These are phyloP conservation scores for Apiospora arundinis DNA, from an alignment of 2,329 filamentous ascomycete genomes.

Conservation along the genomic window DNA sequence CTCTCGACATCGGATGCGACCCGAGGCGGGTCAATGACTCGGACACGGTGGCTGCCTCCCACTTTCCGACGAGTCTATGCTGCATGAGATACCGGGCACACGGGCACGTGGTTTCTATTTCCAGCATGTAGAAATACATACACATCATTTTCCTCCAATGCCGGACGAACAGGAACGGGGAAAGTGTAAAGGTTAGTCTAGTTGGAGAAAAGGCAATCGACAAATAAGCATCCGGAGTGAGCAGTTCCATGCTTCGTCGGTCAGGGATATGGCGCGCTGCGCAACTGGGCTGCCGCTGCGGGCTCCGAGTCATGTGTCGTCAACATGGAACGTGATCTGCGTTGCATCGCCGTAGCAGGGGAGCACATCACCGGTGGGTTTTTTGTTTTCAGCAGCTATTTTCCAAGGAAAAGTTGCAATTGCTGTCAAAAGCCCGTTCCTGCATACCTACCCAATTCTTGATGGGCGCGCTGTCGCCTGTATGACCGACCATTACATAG, in stretches of 20 bases:
- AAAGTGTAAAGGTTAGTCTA: not conserved
- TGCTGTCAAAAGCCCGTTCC: not conserved
- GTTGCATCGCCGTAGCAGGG: constrained; percentile 1
- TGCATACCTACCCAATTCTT: not conserved
- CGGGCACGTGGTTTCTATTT: not conserved
- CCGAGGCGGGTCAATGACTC: constrained; percentile 6
- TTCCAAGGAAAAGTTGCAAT: not conserved
- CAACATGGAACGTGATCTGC: not conserved
- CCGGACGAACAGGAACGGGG: not conserved
- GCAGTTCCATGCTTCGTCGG: not conserved
- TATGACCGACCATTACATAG: not conserved
- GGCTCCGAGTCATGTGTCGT: not conserved
- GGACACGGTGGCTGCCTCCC: not conserved
- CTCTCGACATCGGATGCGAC: not conserved
- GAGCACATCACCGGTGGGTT: too few relatives aligned
- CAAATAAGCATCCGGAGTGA: not conserved
- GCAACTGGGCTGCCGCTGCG: not conserved
- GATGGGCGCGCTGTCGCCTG: not conserved
- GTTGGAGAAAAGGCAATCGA: not conserved
- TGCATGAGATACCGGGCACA: not conserved
- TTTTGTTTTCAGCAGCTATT: not conserved
- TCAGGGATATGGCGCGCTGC: not conserved
- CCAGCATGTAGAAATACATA: not conserved
- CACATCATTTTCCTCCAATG: not conserved
- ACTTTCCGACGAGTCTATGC: not conserved